phyloP scores from a whole-genome alignment of 495 filamentous ascomycete genomes.

The Aspergillus ostianus region DNA sequence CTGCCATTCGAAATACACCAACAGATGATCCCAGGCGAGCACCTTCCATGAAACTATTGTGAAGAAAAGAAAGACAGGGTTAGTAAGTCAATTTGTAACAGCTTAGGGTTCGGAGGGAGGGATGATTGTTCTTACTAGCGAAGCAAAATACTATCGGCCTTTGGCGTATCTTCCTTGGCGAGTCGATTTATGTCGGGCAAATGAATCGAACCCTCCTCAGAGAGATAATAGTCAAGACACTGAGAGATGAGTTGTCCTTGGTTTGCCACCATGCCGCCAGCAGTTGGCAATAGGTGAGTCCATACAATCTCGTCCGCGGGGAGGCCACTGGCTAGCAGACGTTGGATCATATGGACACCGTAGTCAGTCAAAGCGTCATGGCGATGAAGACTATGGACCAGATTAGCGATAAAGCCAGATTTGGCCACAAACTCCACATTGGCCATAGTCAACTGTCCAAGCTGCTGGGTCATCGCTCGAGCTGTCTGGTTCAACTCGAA shows the following conservation, averaged over 20 bases:
- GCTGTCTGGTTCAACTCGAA: slow-evolving; percentile 60
- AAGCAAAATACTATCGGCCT: slow-evolving; percentile 46
- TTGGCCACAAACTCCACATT: slow-evolving; percentile 61
- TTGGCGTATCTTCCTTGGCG: slow-evolving; percentile 42
- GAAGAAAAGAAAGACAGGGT: slow-evolving; percentile 14
- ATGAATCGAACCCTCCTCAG: slow-evolving; percentile 48
- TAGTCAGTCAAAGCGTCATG: slow-evolving; percentile 56
- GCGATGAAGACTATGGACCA: slow-evolving; percentile 43
- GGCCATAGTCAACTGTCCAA: slow-evolving; percentile 57
- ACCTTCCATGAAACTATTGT: slow-evolving; percentile 55
- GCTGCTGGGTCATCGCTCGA: slow-evolving; percentile 52
- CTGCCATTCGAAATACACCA: slow-evolving; percentile 49
- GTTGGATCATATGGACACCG: slow-evolving; percentile 69
- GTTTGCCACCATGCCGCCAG: slow-evolving; percentile 61
- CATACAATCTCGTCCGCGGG: slow-evolving; percentile 66
- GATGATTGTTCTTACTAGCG: slow-evolving; percentile 36
- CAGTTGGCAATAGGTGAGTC: slow-evolving; percentile 64
- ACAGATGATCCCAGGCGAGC: slow-evolving; percentile 56
- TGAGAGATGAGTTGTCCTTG: slow-evolving; percentile 72
- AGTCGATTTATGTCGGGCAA: slow-evolving; percentile 57
- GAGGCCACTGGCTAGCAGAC: slow-evolving; percentile 58
- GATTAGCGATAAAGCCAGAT: slow-evolving; percentile 46
- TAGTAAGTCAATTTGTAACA: slow-evolving; percentile 1
- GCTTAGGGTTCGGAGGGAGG: not conserved
- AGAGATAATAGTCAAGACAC: slow-evolving; percentile 75